Evolutionary conservation across 139 green algal species (phyloP), one percentile per base, ranked within the genome.

Genomic region (Pleodorina starrii): DNA sequence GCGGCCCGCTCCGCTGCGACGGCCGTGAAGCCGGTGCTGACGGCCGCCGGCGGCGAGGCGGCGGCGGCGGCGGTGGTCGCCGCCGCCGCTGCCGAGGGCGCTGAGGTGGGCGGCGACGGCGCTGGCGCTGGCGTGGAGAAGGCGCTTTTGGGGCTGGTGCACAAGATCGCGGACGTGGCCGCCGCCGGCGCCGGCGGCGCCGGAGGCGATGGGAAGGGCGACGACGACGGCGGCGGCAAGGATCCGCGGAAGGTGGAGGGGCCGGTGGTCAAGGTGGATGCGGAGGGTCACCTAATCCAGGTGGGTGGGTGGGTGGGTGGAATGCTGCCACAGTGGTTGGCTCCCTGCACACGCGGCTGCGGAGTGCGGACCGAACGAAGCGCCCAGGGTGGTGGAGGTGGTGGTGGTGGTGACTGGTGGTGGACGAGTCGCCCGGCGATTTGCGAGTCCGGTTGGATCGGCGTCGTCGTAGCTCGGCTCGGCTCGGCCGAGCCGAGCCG

Each of bases 181-280:
- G 23, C 11, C 35, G 59, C 6, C 6, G 83, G 10, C 9, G 44
- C 29, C 7, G 40, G 2, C 5, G 80, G 44, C 12, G 78, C 1
- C 1, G n/a, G n/a, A n/a, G n/a, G n/a, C n/a, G 54, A 73, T 17
- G n/a, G 4, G 42, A 43, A 38, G 11, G 57, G 23, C 40, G 12
- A 51, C 21, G n/a, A n/a, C n/a, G n/a, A n/a, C n/a, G n/a, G n/a
- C n/a, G n/a, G n/a, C n/a, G n/a, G n/a, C n/a, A n/a, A 66, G 25
- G 54, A 12, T 66, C 9, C 7, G 29, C 21, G 29, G 54, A 38
- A 44, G 11, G 68, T 32, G 42, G 69, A 73, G 69, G 84, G 84
- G 36, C 84, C 84, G 6, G 71, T 89, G 7, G 84, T 89, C n/a
- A 89, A 89, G 69, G 69, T 89, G 69, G 50, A 73, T 36, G 51